Evolutionary conservation across 1,139 yeast species (phyloP).

Genomic region (Blastobotrys elegans): DNA sequence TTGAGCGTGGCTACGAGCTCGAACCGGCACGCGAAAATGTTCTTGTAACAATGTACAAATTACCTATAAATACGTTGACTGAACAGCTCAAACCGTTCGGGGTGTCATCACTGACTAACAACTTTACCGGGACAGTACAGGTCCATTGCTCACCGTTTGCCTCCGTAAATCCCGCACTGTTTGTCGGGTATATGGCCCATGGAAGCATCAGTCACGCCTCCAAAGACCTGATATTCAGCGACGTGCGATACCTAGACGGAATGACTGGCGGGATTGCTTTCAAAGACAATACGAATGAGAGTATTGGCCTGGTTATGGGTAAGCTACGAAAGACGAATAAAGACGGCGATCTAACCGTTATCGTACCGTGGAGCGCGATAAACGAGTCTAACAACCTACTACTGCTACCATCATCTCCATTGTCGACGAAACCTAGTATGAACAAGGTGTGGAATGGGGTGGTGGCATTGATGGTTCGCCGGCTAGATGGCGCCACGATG

Average conservation of each 20-base stretch:
- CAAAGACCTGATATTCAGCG: slow-evolving; percentile 41
- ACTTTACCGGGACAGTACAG: not conserved
- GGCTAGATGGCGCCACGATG: slow-evolving; percentile 23
- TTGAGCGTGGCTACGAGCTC: not conserved
- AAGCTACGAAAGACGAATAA: slow-evolving; percentile 48
- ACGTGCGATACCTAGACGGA: slow-evolving; percentile 55
- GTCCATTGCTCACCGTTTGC: slow-evolving; percentile 47
- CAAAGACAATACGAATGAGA: slow-evolving; percentile 11
- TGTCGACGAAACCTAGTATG: too few relatives aligned
- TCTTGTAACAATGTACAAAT: not conserved
- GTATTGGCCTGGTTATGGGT: slow-evolving; percentile 52
- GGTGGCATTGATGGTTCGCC: slow-evolving; percentile 21
- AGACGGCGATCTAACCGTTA: slow-evolving; percentile 54
- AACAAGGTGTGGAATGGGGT: slow-evolving; percentile 22
- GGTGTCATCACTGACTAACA: not conserved
- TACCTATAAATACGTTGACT: not conserved
- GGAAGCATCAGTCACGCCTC: slow-evolving; percentile 44
- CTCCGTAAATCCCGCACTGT: slow-evolving; percentile 53
- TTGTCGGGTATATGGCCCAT: slow-evolving; percentile 43
- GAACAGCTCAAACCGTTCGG: not conserved
- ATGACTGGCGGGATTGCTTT: slow-evolving; percentile 56
- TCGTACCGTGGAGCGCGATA: slow-evolving; percentile 44
- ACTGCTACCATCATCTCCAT: not conserved
- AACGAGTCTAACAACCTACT: not conserved
- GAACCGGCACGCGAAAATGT: not conserved